phyloP scores from a whole-genome alignment of 805 yeast genomes.

The Sungouiella blattae region DNA sequence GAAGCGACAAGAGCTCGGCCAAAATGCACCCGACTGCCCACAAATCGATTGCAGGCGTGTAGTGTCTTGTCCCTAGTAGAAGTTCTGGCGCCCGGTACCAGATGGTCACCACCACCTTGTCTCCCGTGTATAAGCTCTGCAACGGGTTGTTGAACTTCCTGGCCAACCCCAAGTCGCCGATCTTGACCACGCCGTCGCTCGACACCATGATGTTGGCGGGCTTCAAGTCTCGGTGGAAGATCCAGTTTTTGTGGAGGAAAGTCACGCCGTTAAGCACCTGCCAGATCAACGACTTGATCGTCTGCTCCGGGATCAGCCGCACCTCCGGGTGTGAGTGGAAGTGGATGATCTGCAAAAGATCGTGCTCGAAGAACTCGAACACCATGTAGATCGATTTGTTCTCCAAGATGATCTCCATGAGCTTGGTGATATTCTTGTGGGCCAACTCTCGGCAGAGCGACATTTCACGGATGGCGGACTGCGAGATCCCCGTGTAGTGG shows the following conservation, averaged over 20 bases:
- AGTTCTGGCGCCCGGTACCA: slow-evolving; percentile 97
- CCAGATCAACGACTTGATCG: slow-evolving; percentile 83
- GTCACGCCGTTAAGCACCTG: slow-evolving; percentile 91
- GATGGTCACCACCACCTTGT: slow-evolving; percentile 92
- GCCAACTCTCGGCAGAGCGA: slow-evolving; percentile 84
- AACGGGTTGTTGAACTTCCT: slow-evolving; percentile 82
- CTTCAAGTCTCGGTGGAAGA: slow-evolving; percentile 89
- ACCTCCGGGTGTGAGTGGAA: slow-evolving; percentile 88
- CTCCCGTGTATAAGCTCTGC: slow-evolving; percentile 85
- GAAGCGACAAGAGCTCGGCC: slow-evolving; percentile 81
- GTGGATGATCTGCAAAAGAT: slow-evolving; percentile 88
- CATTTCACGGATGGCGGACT: slow-evolving; percentile 95
- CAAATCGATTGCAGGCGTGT: slow-evolving; percentile 85
- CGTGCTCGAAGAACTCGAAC: slow-evolving; percentile 95
- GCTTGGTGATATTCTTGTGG: slow-evolving; percentile 73
- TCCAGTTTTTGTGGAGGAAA: slow-evolving; percentile 93
- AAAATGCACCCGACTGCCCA: slow-evolving; percentile 97
- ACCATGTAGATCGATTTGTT: slow-evolving; percentile 91
- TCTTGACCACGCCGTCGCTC: slow-evolving; percentile 83
- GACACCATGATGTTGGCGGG: slow-evolving; percentile 99
- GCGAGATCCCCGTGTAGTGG: slow-evolving; percentile 93
- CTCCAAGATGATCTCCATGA: slow-evolving; percentile 82
- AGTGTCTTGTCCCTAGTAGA: slow-evolving; percentile 85
- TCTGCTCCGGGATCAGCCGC: slow-evolving; percentile 70
- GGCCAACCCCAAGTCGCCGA: slow-evolving; percentile 93